Conservation (phyloP, 129 eudicot genomes). For the Arctium minus region DNA sequence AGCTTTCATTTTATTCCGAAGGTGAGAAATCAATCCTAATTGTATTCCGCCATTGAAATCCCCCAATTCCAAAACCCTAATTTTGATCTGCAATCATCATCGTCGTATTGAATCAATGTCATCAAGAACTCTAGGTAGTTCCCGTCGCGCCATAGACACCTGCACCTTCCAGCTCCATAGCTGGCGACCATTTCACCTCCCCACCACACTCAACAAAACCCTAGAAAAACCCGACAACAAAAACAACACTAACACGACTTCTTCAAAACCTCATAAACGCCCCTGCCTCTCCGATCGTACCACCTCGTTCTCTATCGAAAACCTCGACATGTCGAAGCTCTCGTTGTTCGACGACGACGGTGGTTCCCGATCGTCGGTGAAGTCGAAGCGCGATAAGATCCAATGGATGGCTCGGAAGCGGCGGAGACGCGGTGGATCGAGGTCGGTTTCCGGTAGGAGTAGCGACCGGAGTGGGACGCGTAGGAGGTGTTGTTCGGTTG, state of each 20-base stretch:
- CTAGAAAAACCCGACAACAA: constrained; percentile 42
- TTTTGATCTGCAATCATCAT: background rate
- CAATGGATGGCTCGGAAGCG: constrained; percentile 56
- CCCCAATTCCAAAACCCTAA: background rate
- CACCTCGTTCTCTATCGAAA: constrained; percentile 69
- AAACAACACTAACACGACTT: constrained; percentile 10
- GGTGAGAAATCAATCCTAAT: background rate
- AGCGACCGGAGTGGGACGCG: constrained; percentile 76
- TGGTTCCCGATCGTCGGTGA: constrained; percentile 25
- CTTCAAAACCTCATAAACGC: constrained; percentile 60
- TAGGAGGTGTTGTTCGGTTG: constrained; percentile 61
- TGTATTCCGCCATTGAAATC: background rate
- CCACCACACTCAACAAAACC: constrained; percentile 49
- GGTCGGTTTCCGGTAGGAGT: constrained; percentile 85
- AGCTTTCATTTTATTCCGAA: background rate
- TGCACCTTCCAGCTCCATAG: constrained; percentile 66
- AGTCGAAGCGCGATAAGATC: constrained; percentile 33
- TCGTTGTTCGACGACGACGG: constrained; percentile 60
- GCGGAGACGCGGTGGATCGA: constrained; percentile 71
- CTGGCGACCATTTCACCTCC: constrained; percentile 77
- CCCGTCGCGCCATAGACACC: constrained; percentile 61
- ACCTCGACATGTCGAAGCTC: constrained; percentile 67
- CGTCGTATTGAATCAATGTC: constrained; percentile 36
- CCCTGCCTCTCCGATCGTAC: constrained; percentile 79
- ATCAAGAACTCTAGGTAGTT: constrained; percentile 38